Conservation (phyloP, 2,329 filamentous ascomycete species). For the Basipetospora chlamydospora region DNA sequence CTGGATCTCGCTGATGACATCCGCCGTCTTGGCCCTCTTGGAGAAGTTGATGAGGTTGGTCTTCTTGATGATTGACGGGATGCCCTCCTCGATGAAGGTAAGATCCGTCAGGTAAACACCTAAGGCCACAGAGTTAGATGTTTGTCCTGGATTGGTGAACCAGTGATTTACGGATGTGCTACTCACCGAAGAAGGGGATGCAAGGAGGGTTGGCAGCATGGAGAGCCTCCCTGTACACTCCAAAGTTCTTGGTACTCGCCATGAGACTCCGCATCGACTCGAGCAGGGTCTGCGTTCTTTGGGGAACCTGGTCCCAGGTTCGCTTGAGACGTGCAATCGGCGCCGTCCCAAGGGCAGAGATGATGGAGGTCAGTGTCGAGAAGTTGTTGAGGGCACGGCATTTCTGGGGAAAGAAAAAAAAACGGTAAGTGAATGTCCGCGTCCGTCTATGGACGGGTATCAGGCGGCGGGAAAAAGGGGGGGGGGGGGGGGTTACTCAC, state of each 20-base stretch:
- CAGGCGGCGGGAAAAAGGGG: background rate
- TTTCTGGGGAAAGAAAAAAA: conserved; percentile 43
- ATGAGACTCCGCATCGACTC: conserved; percentile 91
- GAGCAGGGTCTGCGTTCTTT: conserved; percentile 62
- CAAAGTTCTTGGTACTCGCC: conserved; percentile 96
- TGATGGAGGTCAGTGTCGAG: conserved; percentile 92
- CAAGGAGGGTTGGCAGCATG: conserved; percentile 91
- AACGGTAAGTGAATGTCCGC: background rate
- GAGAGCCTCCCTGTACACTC: conserved; percentile 84
- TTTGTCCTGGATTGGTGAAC: too few species aligned
- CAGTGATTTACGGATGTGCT: too few species aligned
- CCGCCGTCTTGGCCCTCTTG: conserved; percentile 93
- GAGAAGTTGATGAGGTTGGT: conserved; percentile 97
- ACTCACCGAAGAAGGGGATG: conserved; percentile 92
- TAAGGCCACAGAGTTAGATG: conserved; percentile 18
- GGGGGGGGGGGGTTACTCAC: conserved; percentile 36
- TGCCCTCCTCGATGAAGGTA: conserved; percentile 97
- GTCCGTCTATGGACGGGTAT: too few species aligned
- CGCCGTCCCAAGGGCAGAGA: conserved; percentile 85
- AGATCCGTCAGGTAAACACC: conserved; percentile 94
- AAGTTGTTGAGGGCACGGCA: conserved; percentile 91
- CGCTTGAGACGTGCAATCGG: conserved; percentile 86
- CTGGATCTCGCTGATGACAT: conserved; percentile 96
- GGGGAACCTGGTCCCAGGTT: conserved; percentile 88
- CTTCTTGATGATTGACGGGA: conserved; percentile 90